A percentile compares a stretch with the other conserved stretches of the same genome.
Conservation (phyloP, 73 alveolate species). For the Urostyla sp. region DNA sequence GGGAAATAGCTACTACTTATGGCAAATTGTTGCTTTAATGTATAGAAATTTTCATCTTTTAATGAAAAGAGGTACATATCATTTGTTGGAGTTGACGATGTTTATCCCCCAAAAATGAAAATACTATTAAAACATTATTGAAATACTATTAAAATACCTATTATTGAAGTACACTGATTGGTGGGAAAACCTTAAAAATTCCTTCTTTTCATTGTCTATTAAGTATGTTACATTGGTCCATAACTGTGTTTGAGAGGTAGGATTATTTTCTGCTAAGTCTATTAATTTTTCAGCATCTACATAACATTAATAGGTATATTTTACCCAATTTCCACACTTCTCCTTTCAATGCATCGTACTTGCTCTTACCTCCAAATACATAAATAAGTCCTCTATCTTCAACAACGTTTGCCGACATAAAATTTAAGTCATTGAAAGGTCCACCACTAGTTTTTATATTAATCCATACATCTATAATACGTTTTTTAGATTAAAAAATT, state of each 20-base stretch:
- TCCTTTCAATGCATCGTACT: neutral
- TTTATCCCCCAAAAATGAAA: too few relatives aligned
- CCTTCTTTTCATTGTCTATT: too few relatives aligned
- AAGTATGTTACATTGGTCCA: too few relatives aligned
- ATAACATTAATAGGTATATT: too few relatives aligned
- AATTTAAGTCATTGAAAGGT: neutral
- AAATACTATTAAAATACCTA: too few relatives aligned
- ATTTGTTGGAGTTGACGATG: too few relatives aligned
- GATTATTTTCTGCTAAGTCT: neutral
- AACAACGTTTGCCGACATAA: constrained; percentile 1
- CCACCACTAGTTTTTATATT: neutral
- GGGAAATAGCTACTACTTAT: constrained; percentile 13
- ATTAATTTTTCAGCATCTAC: constrained; percentile 14
- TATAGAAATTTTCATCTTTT: neutral
- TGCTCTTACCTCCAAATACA: neutral
- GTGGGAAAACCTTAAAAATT: too few relatives aligned
- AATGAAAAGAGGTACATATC: neutral
- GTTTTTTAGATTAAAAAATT: neutral
- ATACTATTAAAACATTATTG: too few relatives aligned
- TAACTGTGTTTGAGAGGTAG: too few relatives aligned
- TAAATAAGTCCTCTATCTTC: neutral
- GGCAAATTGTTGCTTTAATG: neutral
- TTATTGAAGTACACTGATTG: too few relatives aligned
- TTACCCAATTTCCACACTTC: constrained; percentile 34
- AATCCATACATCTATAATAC: neutral